A percentile compares a stretch with the other conserved stretches of the same genome.
phyloP scores from a whole-genome alignment of 495 filamentous ascomycete genomes.

The Terfezia claveryi region DNA sequence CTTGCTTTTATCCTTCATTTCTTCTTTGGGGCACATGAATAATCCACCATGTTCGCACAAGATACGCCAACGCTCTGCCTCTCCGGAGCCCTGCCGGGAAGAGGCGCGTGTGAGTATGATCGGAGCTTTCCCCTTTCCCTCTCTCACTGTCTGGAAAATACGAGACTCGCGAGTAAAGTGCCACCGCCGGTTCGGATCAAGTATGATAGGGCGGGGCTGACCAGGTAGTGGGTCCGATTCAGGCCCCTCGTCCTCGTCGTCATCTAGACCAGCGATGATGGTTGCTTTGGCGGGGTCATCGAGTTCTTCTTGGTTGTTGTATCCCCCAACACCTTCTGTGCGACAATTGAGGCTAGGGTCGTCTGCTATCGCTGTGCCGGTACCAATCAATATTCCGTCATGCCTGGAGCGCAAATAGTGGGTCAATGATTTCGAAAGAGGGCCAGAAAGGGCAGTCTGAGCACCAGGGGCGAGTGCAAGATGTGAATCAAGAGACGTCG shows the following conservation, averaged over 20 bases:
- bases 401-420: conserved; percentile 68
- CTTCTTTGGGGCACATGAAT: conserved; percentile 15
- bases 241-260: background rate
- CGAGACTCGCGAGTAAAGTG: conserved; percentile 33
- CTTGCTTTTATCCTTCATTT: background rate
- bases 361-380: conserved; percentile 62
- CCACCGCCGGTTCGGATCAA: conserved; percentile 58
- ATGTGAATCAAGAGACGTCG: conserved; percentile 66
- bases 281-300: no score
- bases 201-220: conserved; percentile 57
- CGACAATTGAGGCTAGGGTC: conserved; percentile 69
- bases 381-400: conserved; percentile 65
- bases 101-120: conserved; percentile 36
- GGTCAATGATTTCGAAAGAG: conserved; percentile 68
- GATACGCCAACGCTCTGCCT: conserved; percentile 5
- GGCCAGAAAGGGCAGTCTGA: conserved; percentile 60
- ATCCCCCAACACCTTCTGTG: background rate
- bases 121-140: conserved; percentile 48
- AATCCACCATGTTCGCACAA: conserved; percentile 23
- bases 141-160: conserved; percentile 39
- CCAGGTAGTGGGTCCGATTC: conserved; percentile 19
- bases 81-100: conserved; percentile 11
- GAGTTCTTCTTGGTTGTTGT: no score
- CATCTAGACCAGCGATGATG: background rate
- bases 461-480: conserved; percentile 52